Evolutionary conservation across 2,329 filamentous ascomycete genomes (phyloP).

Genomic region (Alternaria sp.): DNA sequence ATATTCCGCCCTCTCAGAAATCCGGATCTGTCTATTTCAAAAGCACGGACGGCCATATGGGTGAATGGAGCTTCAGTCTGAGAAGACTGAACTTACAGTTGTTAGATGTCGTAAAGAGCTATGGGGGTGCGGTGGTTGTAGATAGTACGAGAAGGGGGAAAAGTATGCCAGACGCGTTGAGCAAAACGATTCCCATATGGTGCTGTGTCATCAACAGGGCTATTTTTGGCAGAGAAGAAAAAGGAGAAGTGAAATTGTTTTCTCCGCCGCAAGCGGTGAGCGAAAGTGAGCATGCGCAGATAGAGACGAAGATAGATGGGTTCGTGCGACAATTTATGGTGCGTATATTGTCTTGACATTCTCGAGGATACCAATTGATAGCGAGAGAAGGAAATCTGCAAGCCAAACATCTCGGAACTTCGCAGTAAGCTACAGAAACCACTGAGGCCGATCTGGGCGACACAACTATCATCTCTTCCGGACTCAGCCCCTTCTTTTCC

Average conservation of each 20-base stretch:
- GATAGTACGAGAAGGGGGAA: slow-evolving; percentile 94
- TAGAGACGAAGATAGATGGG: slow-evolving; percentile 67
- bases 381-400: slow-evolving; percentile 59
- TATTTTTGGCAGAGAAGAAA: slow-evolving; percentile 71
- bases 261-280: slow-evolving; percentile 78
- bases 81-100: slow-evolving; percentile 86
- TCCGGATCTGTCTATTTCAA: slow-evolving; percentile 90
- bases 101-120: slow-evolving; percentile 69
- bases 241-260: slow-evolving; percentile 58
- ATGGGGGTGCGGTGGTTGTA: slow-evolving; percentile 84
- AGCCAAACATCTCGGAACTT: slow-evolving; percentile 65
- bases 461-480: slow-evolving; percentile 67
- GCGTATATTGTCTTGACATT: slow-evolving; percentile 17
- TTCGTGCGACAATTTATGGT: slow-evolving; percentile 63
- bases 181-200: slow-evolving; percentile 95
- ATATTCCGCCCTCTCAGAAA: slow-evolving; percentile 73
- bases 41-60: slow-evolving; percentile 92
- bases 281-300: slow-evolving; percentile 80
- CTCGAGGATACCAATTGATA: slow-evolving; percentile 3
- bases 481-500: slow-evolving; percentile 58
- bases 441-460: slow-evolving; percentile 81
- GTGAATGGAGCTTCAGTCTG: slow-evolving; percentile 89
- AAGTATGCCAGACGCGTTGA: slow-evolving; percentile 93
- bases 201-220: slow-evolving; percentile 82
- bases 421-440: slow-evolving; percentile 71